Evolutionary conservation across 768 basidiomycete species (phyloP), one percentile per base, ranked within the genome.

Genomic region (Phanerochaete carnosa): DNA sequence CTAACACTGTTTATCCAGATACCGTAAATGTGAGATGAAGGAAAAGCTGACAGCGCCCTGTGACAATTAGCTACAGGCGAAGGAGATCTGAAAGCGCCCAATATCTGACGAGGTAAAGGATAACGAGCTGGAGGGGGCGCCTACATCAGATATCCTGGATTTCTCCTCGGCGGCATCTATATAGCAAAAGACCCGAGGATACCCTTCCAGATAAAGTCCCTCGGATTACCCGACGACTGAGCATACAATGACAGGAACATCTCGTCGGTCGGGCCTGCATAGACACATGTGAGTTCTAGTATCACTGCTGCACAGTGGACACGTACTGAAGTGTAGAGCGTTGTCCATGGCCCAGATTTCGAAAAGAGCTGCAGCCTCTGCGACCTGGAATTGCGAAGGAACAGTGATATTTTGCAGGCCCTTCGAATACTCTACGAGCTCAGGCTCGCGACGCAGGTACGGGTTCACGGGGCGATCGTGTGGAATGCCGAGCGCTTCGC

Each of bases 241-340:
- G 84, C 82, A 64, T 90, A 94, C 71, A 91, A 92, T 11, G 85
- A 75, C 68, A 95, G 73, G 75, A 95, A 94, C 15, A 85, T 64
- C 70, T 90, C 88, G 67, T 96, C 94, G 13, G 75, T 80, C 1
- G 73, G 68, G 15, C 56, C 80, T 81, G 62, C 15, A 39, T 15
- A 28, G 46, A 7, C 16, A 19, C 9, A 28, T 65, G 45, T 53
- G 46, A 57, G 16, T 43, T 16, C 13, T 13, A 56, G 49, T 29
- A 54, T 12, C 9, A 50, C 16, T 28, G 51, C 13, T 11, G 8
- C 58, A 58, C 37, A 45, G 35, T 45, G 1, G 9, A 1, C 19
- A 64, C 61, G 30, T 54, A 71, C 67, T 12, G 66, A 60, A 76
- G 81, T 81, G 77, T 52, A 90, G 63, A 0, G 84, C 82, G 60